Evolutionary conservation across 106 monocot species (phyloP).

Genomic region (Allium fistulosum): DNA sequence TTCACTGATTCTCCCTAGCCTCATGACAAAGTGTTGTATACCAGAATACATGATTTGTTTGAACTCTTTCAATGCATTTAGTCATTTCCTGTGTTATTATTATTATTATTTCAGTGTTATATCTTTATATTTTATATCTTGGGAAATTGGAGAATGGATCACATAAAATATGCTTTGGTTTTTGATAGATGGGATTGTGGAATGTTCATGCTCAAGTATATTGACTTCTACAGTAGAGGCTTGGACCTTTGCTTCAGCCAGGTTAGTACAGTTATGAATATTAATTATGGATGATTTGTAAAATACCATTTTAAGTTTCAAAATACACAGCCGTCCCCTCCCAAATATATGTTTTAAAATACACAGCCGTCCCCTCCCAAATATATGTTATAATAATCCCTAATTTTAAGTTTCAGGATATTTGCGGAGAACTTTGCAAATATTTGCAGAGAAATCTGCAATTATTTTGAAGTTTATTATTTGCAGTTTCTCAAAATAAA

Average conservation of each 20-base stretch:
- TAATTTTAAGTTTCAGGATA: too few relatives aligned
- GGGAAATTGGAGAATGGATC: not conserved
- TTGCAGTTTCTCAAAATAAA: too few relatives aligned
- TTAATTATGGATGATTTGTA: not conserved
- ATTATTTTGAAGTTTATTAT: too few relatives aligned
- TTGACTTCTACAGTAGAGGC: slow-evolving; percentile 84
- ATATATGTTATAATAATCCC: too few relatives aligned
- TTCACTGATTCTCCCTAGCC: too few relatives aligned
- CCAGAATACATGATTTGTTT: too few relatives aligned
- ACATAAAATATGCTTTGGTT: not conserved
- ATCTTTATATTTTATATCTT: not conserved
- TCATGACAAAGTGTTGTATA: too few relatives aligned
- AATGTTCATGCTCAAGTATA: slow-evolving; percentile 99
- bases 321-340: not conserved
- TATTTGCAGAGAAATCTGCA: too few relatives aligned
- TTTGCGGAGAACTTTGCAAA: too few relatives aligned
- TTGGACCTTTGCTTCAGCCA: slow-evolving; percentile 50
- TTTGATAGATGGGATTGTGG: slow-evolving; percentile 79
- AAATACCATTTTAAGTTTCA: not conserved
- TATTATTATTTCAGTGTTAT: not conserved
- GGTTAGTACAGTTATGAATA: slow-evolving; percentile 17
- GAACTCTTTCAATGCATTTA: not conserved
- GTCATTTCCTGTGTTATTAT: not conserved
- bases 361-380: too few relatives aligned
- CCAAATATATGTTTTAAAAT: not conserved